Conservation (phyloP, 2,329 filamentous ascomycete genomes). For the Sordariomycetes sp. region DNA sequence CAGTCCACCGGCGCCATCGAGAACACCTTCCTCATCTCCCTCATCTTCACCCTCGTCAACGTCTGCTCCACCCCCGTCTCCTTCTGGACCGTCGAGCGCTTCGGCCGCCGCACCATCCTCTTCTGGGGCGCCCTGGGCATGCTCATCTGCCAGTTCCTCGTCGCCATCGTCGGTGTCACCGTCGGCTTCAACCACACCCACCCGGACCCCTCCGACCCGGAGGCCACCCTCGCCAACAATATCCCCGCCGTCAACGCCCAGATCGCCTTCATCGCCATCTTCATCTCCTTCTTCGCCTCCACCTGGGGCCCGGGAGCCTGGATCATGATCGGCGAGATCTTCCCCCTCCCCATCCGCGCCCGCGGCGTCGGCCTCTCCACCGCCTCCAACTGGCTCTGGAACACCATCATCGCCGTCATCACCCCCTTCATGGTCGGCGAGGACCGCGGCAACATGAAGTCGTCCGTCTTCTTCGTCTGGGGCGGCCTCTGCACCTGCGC, state of each 20-base stretch:
- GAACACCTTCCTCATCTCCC: constrained; percentile 70
- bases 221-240: constrained; percentile 32
- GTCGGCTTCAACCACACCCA: constrained; percentile 38
- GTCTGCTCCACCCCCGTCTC: constrained; percentile 74
- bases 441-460: constrained; percentile 47
- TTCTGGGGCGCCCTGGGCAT: constrained; percentile 70
- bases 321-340: constrained; percentile 82
- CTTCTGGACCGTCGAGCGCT: constrained; percentile 73
- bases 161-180: constrained; percentile 61
- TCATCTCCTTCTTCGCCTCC: constrained; percentile 84
- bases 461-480: constrained; percentile 67
- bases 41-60: constrained; percentile 83
- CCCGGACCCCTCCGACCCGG: constrained; percentile 24
- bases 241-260: constrained; percentile 49
- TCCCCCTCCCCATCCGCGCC: constrained; percentile 77
- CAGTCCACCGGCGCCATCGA: constrained; percentile 60
- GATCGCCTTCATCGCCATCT: constrained; percentile 82
- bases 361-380: constrained; percentile 79
- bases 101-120: constrained; percentile 70
- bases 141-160: constrained; percentile 77
- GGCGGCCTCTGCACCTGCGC: constrained; percentile 49
- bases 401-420: constrained; percentile 58
- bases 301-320: constrained; percentile 79
- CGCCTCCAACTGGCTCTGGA: constrained; percentile 87
- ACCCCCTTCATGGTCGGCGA: constrained; percentile 57